Conservation (phyloP, 2,329 filamentous ascomycete genomes). For the Colletotrichum cuscutae region DNA sequence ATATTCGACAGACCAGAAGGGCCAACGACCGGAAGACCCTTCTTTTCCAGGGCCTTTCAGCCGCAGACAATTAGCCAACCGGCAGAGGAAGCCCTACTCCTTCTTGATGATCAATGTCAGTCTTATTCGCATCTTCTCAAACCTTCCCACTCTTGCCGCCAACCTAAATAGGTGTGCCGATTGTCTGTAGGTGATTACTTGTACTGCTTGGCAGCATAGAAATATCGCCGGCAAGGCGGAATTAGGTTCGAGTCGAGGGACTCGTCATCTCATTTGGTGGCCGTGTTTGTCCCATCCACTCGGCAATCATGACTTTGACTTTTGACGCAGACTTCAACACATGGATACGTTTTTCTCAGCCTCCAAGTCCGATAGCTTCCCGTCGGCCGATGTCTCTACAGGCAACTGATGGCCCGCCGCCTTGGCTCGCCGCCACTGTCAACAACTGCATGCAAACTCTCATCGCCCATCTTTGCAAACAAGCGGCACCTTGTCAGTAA, state of each 20-base stretch:
- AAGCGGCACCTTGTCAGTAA: neutral
- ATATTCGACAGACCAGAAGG: neutral
- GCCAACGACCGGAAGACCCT: neutral
- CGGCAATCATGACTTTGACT: neutral
- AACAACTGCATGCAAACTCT: neutral
- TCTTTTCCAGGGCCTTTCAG: neutral
- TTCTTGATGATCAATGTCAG: neutral
- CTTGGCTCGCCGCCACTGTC: neutral
- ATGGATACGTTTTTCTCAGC: neutral
- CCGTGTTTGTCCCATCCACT: conserved; percentile 21
- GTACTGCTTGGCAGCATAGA: conserved; percentile 3
- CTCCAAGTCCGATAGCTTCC: neutral
- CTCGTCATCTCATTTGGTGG: conserved; percentile 12
- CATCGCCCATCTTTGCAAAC: neutral
- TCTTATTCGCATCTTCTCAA: neutral
- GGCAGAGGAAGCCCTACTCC: neutral
- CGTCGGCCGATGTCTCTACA: neutral
- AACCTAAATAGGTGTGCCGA: neutral
- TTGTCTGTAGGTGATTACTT: neutral
- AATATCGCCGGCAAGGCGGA: conserved; percentile 5
- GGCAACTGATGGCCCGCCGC: neutral
- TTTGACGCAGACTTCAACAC: conserved; percentile 1
- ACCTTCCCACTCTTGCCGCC: neutral
- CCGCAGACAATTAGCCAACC: conserved; percentile 6
- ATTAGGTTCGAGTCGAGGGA: conserved; percentile 15